Evolutionary conservation across 2,329 filamentous ascomycete species (phyloP), one percentile per base, ranked within the genome.

Genomic region (Teratosphaeria epicoccoides): DNA sequence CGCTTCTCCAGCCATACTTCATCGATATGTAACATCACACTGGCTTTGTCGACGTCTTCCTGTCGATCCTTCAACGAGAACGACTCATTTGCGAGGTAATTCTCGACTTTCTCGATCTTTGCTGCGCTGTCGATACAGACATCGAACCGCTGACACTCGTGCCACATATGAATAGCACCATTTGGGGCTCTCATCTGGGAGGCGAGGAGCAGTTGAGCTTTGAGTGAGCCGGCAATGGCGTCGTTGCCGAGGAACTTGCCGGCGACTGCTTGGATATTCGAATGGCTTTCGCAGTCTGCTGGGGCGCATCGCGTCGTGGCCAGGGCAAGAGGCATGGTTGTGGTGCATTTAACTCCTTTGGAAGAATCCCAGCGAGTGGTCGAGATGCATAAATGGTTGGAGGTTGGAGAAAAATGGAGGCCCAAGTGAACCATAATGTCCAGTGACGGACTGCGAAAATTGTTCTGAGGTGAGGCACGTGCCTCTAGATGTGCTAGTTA

Each of bases 71-170:
- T 47, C 6, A 20, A 20, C 2, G 44, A 11, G 28, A 56, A 60
- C 20, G 22, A 45, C 40, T 60, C 58, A 40, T 60, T 60, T 7
- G 46, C 46, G 25, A 57, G 44, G 29, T 51, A 59, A 22, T 57
- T 60, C 49, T 60, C 58, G 37, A 59, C 47, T 20, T 58, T 58
- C 40, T 52, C 51, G 12, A 59, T 46, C 43, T 56, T 55, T n/a
- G 33, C 54, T n/a, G 33, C 44, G 17, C 50, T 55, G 9, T 43
- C 45, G 29, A 55, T 52, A 1, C 28, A 46, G 9, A 43, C 37
- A 43, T 58, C 57, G 46, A 54, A 54, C 24, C 25, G 43, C 24
- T 51, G 49, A 49, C 54, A 57, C 49, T 59, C 52, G 22, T 53
- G 49, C 54, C 54, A 56, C 52, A 58, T 56, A 22, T 47, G 43